Evolutionary conservation across 768 basidiomycete genomes (phyloP), one percentile per base, ranked within the genome.

Genomic region (Nidularia pulvinata): DNA sequence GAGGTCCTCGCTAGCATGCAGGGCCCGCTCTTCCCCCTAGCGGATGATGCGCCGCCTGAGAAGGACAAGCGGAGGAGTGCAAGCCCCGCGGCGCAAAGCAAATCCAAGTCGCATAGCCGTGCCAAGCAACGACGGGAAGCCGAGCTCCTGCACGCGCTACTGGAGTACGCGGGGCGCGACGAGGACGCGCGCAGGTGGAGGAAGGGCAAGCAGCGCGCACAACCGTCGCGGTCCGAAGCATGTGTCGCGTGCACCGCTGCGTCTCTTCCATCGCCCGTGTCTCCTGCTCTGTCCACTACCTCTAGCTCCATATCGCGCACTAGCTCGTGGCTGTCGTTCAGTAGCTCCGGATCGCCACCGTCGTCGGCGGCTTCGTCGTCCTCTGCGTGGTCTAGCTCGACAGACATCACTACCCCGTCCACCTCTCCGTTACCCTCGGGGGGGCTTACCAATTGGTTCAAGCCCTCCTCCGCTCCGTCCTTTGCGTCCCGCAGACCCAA

Each of bases 1-100:
- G 81, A 84, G 35, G 84, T 87, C 48, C 66, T 83, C 44, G 63
- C 63, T 45, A 77, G 79, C 62, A 85, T 87, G 81, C 73, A 79
- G 42, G 85, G 85, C 4, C 71, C 75, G 4, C 70, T 87, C 16
- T 87, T 87, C 58, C 82, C 78, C 82, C 78, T 1, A 55, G 63
- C 4, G 73, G 79, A 11, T 33, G 52, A 62, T 35, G 25, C 25
- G 25, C 25, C 25, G 25, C 1, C 2, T 25, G 49, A 69, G 59
- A 60, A 71, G 61, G 50, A 69, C 44, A 52, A 50, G 39, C 50
- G 52, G 36, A 37, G 48, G 47, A 49, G 56, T 37, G 37, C 54
- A 13, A 58, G 56, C 48, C 53, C 59, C 54, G 48, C 52, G 44
- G 58, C 39, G 14, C 19, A 34, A 35, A 49, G 36, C 53, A 55